A percentile compares a stretch with the other conserved stretches of the same genome.
These are phyloP conservation scores for Hyparrhenia diplandra DNA, from an alignment of 176 grass and related monocot species.

Conservation along the genomic window DNA sequence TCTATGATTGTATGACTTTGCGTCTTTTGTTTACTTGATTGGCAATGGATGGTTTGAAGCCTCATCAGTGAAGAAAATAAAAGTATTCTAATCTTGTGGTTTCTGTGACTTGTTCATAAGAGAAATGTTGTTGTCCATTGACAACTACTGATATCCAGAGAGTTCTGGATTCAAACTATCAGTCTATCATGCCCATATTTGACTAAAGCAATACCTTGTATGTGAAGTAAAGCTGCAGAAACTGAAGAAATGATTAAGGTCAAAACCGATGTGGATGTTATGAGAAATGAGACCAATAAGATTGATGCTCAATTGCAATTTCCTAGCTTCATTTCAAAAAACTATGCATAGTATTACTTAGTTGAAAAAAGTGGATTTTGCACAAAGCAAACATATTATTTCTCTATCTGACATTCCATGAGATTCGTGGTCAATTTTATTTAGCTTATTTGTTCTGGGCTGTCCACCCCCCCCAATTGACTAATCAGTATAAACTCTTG, in stretches of 20 bases:
- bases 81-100: constrained; percentile 21
- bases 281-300: not conserved
- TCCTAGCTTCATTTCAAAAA: not conserved
- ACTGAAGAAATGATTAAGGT: no score
- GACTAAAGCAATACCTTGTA: constrained; percentile 18
- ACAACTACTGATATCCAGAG: constrained; percentile 24
- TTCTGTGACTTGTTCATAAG: constrained; percentile 12
- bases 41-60: not conserved
- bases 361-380: not conserved
- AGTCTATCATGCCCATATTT: not conserved
- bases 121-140: constrained; percentile 12
- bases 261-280: constrained; percentile 1
- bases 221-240: constrained; percentile 25
- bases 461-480: no score
- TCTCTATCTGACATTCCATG: not conserved
- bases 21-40: constrained; percentile 21
- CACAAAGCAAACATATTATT: not conserved
- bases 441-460: no score
- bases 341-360: not conserved
- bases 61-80: not conserved
- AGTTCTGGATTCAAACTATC: constrained; percentile 12
- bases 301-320: not conserved
- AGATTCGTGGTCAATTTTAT: not conserved
- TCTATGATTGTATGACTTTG: constrained; percentile 17
- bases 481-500: not conserved